Evolutionary conservation across 768 basidiomycete genomes (phyloP).

Genomic region (Porpolomopsis calyptriformis): DNA sequence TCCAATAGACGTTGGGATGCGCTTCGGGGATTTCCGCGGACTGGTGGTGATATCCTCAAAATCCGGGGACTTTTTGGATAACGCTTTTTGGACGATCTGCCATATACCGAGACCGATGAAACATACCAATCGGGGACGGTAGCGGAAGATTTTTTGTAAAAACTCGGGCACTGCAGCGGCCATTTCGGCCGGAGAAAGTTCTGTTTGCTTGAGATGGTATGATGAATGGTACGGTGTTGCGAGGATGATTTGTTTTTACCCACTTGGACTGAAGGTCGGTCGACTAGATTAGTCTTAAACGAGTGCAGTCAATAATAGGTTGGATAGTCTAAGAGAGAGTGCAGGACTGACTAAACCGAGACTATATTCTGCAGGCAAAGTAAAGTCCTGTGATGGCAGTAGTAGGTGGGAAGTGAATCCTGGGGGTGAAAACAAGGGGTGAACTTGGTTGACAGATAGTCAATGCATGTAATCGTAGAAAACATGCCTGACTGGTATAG

Average conservation of each 20-base stretch:
- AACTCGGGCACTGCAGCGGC: constrained; percentile 42
- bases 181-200: constrained; percentile 46
- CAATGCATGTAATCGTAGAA: not conserved
- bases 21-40: constrained; percentile 13
- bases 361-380: constrained; percentile 45
- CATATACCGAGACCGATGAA: constrained; percentile 69
- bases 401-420: constrained; percentile 49
- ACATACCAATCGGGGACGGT: constrained; percentile 58
- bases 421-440: constrained; percentile 17
- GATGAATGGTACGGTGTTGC: not conserved
- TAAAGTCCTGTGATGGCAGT: constrained; percentile 47
- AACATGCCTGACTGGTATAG: constrained; percentile 51
- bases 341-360: constrained; percentile 50
- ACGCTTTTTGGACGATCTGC: constrained; percentile 22
- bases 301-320: not conserved
- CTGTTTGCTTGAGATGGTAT: constrained; percentile 32
- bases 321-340: not conserved
- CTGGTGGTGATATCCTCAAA: constrained; percentile 5
- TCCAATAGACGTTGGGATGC: too few relatives aligned
- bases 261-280: constrained; percentile 57
- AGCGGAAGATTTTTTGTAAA: constrained; percentile 44
- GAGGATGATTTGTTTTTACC: constrained; percentile 7
- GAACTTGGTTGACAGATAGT: too few relatives aligned
- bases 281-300: constrained; percentile 63
- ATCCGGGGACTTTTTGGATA: not conserved